Evolutionary conservation across 2,329 filamentous ascomycete species (phyloP).

Genomic region (Penicillium sp.): DNA sequence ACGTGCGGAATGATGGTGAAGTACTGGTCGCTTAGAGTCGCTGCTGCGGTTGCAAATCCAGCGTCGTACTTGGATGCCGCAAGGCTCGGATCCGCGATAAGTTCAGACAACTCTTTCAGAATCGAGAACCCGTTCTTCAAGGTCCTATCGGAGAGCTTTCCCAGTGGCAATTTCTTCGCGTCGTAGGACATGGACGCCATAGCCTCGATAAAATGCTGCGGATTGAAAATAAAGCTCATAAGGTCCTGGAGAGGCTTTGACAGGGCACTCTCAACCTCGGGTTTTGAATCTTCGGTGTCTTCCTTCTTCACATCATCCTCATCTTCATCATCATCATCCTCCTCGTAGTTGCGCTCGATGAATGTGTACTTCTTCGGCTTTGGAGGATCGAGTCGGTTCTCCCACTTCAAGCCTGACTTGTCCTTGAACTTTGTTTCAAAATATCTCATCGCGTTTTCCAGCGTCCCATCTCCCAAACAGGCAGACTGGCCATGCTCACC

Average conservation of each 20-base stretch:
- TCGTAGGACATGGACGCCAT: slow-evolving; percentile 47
- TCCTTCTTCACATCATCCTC: slow-evolving; percentile 33
- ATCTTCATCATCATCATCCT: slow-evolving; percentile 57
- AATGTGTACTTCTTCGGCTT: slow-evolving; percentile 70
- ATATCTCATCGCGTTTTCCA: slow-evolving; percentile 41
- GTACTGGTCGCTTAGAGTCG: slow-evolving; percentile 71
- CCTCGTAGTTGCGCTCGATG: slow-evolving; percentile 73
- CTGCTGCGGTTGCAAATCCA: slow-evolving; percentile 46
- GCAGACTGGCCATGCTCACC: slow-evolving; percentile 52
- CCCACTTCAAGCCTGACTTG: slow-evolving; percentile 55
- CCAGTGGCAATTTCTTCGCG: slow-evolving; percentile 71
- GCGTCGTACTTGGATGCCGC: slow-evolving; percentile 48
- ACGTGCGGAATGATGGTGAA: slow-evolving; percentile 80
- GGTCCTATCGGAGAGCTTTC: slow-evolving; percentile 77
- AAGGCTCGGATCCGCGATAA: slow-evolving; percentile 57
- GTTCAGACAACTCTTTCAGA: slow-evolving; percentile 69
- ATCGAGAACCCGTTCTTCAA: slow-evolving; percentile 72
- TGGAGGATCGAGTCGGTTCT: slow-evolving; percentile 46
- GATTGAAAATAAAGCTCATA: slow-evolving; percentile 81
- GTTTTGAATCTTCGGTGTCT: slow-evolving; percentile 34
- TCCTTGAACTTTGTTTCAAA: slow-evolving; percentile 59
- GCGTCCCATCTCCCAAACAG: slow-evolving; percentile 38
- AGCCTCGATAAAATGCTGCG: slow-evolving; percentile 63
- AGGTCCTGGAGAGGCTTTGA: slow-evolving; percentile 62
- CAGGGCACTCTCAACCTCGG: slow-evolving; percentile 57